Percentiles rank a stretch among this genome's conserved stretches.
Conservation (phyloP, 2,329 filamentous ascomycete species). For the Cordyceps cateniannulata region DNA sequence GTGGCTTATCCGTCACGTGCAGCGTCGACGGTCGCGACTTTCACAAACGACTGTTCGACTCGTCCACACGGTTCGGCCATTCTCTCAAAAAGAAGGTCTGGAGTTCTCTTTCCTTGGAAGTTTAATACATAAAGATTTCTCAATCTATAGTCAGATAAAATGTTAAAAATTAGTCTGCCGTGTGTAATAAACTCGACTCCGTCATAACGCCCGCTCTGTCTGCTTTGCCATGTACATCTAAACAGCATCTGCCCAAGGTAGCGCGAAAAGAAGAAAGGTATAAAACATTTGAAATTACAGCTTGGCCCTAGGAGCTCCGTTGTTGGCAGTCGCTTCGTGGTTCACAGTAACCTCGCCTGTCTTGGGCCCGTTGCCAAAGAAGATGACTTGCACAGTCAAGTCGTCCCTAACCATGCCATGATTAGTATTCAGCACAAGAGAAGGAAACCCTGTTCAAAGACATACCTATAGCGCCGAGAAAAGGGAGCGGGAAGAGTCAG, state of each 20-base stretch:
- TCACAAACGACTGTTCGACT: not conserved
- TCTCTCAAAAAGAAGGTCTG: not conserved
- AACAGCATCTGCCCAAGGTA: not conserved
- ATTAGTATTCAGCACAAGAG: not conserved
- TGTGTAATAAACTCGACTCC: not conserved
- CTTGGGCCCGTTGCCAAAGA: slow-evolving; percentile 80
- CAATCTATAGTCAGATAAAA: not conserved
- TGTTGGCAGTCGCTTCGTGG: slow-evolving; percentile 68
- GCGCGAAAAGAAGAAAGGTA: not conserved
- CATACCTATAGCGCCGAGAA: slow-evolving; percentile 78
- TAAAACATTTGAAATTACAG: slow-evolving; percentile 29
- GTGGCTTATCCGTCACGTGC: slow-evolving; percentile 9
- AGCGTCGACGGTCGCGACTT: not conserved
- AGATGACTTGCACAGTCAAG: slow-evolving; percentile 94
- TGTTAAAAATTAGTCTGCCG: not conserved
- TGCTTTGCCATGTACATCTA: not conserved
- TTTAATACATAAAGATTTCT: not conserved
- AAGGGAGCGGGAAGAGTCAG: slow-evolving; percentile 88
- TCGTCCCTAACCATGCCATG: slow-evolving; percentile 61
- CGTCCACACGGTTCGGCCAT: no score
- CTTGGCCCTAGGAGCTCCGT: slow-evolving; percentile 32
- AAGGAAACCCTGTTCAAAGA: not conserved
- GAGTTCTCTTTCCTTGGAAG: not conserved
- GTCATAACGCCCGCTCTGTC: not conserved
- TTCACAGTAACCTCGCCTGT: slow-evolving; percentile 78